These are phyloP conservation scores for Bryopsis sp. DNA, from an alignment of 139 green algal species.

Conservation along the genomic window DNA sequence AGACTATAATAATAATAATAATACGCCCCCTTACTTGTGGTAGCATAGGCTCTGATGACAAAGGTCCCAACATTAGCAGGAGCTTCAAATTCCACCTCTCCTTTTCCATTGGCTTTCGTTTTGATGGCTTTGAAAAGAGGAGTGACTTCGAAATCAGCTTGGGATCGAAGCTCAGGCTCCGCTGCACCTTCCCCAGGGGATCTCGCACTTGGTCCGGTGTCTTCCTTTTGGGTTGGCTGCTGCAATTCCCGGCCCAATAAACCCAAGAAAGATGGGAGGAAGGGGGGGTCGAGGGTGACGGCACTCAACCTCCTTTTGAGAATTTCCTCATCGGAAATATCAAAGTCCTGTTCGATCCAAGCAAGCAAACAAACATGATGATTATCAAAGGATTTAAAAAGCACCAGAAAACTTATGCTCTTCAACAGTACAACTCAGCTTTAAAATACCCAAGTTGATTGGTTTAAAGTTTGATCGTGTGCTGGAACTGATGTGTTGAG, in stretches of 20 bases:
- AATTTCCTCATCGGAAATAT: not conserved
- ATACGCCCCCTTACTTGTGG: too few species aligned
- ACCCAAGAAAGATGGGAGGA: not conserved
- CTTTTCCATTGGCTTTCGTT: slow-evolving; percentile 5
- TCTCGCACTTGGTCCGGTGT: not conserved
- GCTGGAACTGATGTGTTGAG: too few species aligned
- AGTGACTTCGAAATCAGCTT: slow-evolving; percentile 13
- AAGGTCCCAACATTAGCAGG: slow-evolving; percentile 34
- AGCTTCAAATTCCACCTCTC: slow-evolving; percentile 16
- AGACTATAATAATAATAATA: too few species aligned
- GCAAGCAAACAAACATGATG: not conserved
- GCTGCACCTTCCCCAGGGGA: not conserved
- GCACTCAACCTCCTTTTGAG: not conserved
- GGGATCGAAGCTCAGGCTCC: not conserved
- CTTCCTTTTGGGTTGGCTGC: not conserved
- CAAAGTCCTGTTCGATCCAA: not conserved
- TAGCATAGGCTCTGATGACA: slow-evolving; percentile 10
- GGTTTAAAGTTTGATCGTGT: not conserved
- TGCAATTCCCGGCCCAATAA: not conserved
- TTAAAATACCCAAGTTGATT: not conserved
- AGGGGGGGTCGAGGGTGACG: not conserved
- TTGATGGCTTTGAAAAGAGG: slow-evolving; percentile 12
- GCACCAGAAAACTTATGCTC: not conserved
- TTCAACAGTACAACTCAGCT: not conserved
- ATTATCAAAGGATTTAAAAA: not conserved